Percentiles rank a stretch among this genome's conserved stretches.
Evolutionary conservation across 805 yeast genomes (phyloP).

Genomic region (Metschnikowia baotianmanensis): DNA sequence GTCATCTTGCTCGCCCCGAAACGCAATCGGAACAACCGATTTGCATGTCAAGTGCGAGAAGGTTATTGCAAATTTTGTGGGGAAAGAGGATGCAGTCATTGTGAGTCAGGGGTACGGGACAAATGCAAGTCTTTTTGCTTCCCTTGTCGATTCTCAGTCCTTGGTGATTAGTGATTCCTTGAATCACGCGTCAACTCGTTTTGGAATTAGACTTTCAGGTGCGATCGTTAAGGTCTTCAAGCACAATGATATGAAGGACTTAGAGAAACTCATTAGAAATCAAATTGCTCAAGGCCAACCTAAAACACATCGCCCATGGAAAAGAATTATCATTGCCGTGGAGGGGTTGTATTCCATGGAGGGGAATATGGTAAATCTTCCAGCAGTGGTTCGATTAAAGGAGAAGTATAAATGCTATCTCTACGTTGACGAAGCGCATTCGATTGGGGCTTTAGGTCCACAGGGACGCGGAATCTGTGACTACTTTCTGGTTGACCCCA

Average conservation of each 20-base stretch:
- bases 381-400: slow-evolving; percentile 67
- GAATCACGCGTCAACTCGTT: slow-evolving; percentile 93
- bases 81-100: slow-evolving; percentile 82
- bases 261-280: slow-evolving; percentile 76
- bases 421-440: slow-evolving; percentile 97
- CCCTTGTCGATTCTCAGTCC: slow-evolving; percentile 82
- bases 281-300: slow-evolving; percentile 94
- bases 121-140: slow-evolving; percentile 81
- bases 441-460: slow-evolving; percentile 98
- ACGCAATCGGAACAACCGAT: slow-evolving; percentile 70
- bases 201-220: slow-evolving; percentile 90
- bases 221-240: slow-evolving; percentile 89
- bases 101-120: slow-evolving; percentile 97
- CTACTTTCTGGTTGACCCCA: slow-evolving; percentile 77
- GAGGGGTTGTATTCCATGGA: slow-evolving; percentile 94
- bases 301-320: slow-evolving; percentile 95
- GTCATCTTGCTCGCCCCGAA: slow-evolving; percentile 75
- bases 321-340: slow-evolving; percentile 76
- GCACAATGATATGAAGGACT: slow-evolving; percentile 82
- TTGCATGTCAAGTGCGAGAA: slow-evolving; percentile 72
- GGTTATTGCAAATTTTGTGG: slow-evolving; percentile 79
- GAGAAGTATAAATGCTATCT: slow-evolving; percentile 85
- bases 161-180: slow-evolving; percentile 90
- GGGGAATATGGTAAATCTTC: slow-evolving; percentile 85
- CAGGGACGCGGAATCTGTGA: slow-evolving; percentile 94